Percentiles rank a stretch among this genome's conserved stretches.
Evolutionary conservation across 1,139 yeast species (phyloP).

Genomic region (Diutina mesorugosa): DNA sequence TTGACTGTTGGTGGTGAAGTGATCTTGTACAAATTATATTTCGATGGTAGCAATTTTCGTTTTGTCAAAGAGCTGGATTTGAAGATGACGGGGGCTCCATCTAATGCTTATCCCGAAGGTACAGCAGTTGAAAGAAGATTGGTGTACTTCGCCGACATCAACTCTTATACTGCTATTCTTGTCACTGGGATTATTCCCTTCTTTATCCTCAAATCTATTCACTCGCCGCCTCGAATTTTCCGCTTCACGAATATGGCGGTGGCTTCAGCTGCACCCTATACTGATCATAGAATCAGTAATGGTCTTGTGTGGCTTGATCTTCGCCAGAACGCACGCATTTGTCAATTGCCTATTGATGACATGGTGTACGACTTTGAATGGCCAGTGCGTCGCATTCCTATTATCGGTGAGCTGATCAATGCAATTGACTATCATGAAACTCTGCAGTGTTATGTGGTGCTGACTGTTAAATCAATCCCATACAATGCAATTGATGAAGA

Average conservation of each 20-base stretch:
- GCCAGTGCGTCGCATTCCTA: slow-evolving; percentile 41
- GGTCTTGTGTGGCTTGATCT: slow-evolving; percentile 69
- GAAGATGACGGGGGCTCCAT: slow-evolving; percentile 60
- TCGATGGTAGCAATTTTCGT: slow-evolving; percentile 36
- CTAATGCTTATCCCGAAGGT: slow-evolving; percentile 57
- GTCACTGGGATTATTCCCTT: slow-evolving; percentile 71
- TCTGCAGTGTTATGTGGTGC: slow-evolving; percentile 51
- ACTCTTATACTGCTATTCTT: slow-evolving; percentile 49
- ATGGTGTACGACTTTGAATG: slow-evolving; percentile 50
- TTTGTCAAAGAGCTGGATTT: slow-evolving; percentile 37
- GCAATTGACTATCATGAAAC: slow-evolving; percentile 62
- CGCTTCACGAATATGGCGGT: slow-evolving; percentile 55
- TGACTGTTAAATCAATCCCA: slow-evolving; percentile 48
- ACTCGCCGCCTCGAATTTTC: slow-evolving; percentile 54
- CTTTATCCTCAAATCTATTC: slow-evolving; percentile 49
- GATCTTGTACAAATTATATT: slow-evolving; percentile 47
- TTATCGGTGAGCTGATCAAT: slow-evolving; percentile 51
- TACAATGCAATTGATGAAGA: slow-evolving; percentile 71
- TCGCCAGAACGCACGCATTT: slow-evolving; percentile 59
- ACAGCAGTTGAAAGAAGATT: slow-evolving; percentile 59
- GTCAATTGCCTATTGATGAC: slow-evolving; percentile 34
- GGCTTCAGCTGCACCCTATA: slow-evolving; percentile 46
- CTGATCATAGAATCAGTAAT: slow-evolving; percentile 22
- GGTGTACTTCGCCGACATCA: slow-evolving; percentile 45
- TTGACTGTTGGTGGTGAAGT: slow-evolving; percentile 76